Evolutionary conservation across 495 filamentous ascomycete genomes (phyloP).

Genomic region (Hypoxylon trugodes): DNA sequence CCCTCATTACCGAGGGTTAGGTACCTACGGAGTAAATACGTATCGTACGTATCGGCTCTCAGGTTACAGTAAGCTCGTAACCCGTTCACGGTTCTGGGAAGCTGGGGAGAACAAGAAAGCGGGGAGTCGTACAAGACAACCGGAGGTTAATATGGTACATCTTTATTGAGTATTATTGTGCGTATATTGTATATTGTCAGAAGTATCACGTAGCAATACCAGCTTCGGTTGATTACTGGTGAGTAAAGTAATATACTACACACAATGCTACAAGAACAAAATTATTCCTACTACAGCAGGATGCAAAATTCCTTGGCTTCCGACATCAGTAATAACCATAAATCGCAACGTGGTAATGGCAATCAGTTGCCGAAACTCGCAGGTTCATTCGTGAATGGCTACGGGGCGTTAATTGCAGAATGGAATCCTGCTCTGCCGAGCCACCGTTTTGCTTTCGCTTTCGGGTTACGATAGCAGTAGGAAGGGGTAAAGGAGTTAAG

Average conservation of each 20-base stretch:
- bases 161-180: too few relatives aligned
- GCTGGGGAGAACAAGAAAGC: not conserved
- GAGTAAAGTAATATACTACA: constrained; percentile 38
- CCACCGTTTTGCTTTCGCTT: constrained; percentile 9
- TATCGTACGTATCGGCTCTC: constrained; percentile 2
- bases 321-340: constrained; percentile 13
- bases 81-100: constrained; percentile 31
- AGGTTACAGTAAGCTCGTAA: constrained; percentile 39
- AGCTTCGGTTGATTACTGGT: constrained; percentile 29
- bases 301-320: constrained; percentile 28
- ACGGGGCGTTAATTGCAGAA: constrained; percentile 27
- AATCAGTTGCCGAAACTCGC: constrained; percentile 34
- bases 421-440: constrained; percentile 26
- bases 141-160: constrained; percentile 23
- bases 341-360: constrained; percentile 14
- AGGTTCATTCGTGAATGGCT: constrained; percentile 20
- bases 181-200: not conserved
- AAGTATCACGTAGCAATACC: constrained; percentile 7
- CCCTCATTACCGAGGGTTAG: not conserved
- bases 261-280: constrained; percentile 6
- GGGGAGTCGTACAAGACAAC: constrained; percentile 4
- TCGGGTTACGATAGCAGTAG: not conserved
- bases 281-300: constrained; percentile 22
- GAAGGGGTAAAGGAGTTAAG: too few relatives aligned
- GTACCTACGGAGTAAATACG: too few relatives aligned